phyloP scores from a whole-genome alignment of 2,329 filamentous ascomycete species.

The Phyllosticta citrichinensis region DNA sequence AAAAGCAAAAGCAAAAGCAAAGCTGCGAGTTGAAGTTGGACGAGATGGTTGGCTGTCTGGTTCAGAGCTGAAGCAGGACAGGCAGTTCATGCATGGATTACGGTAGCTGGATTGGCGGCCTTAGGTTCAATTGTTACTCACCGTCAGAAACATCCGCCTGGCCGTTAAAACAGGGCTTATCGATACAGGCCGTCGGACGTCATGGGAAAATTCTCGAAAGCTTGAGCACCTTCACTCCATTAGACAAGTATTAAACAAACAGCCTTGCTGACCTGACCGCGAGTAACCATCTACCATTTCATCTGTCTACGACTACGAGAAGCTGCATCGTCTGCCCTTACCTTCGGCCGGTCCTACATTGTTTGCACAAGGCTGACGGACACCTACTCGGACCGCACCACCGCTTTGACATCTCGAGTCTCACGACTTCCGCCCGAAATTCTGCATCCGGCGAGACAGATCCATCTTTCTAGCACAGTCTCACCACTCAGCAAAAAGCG shows the following conservation, averaged over 20 bases:
- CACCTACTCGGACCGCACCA: not conserved
- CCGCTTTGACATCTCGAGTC: not conserved
- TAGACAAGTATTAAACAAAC: slow-evolving; percentile 4
- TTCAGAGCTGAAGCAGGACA: not conserved
- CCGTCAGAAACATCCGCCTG: no score
- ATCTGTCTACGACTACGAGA: no score
- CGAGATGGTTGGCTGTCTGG: not conserved
- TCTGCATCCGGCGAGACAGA: not conserved
- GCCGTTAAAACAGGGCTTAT: not conserved
- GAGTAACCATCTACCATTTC: not conserved
- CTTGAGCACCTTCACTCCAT: slow-evolving; percentile 7
- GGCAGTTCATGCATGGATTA: not conserved
- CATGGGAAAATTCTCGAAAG: slow-evolving; percentile 9
- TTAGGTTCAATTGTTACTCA: not conserved
- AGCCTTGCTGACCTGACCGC: not conserved
- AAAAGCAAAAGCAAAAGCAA: not conserved
- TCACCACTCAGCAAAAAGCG: not conserved
- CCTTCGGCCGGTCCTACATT: not conserved
- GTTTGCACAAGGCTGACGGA: not conserved
- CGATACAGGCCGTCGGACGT: slow-evolving; percentile 3
- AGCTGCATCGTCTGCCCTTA: not conserved
- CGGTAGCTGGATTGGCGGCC: not conserved
- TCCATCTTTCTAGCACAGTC: not conserved
- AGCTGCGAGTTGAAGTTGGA: not conserved
- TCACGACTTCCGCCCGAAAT: not conserved